Evolutionary conservation across 257 asterid species (phyloP), one percentile per base, ranked within the genome.

Genomic region (Orobanche coerulescens): DNA sequence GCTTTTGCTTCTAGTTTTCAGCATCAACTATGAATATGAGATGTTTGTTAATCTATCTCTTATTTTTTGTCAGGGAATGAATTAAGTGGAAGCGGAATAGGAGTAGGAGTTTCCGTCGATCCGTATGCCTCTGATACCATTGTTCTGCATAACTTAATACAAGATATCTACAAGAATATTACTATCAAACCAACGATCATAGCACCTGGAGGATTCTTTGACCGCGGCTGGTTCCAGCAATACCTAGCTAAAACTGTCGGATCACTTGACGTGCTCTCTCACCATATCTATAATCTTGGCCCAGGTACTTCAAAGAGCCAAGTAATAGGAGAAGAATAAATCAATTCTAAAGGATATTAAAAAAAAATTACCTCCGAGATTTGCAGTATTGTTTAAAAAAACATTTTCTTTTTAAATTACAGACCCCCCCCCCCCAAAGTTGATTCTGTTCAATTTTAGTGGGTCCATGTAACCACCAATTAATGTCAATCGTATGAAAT

Each of bases 241-340:
- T 76, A 59, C 61, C 10, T 87, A 28, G 50, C 5, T 37, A 73
- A 67, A 15, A 61, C 94, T 0, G 23, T 30, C 18, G 70, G 66
- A 4, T 54, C 83, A 11, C 48, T 85, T 4, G 58, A 85, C 37
- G 86, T 42, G 25, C 39, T 80, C 36, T 81, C 87, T 12, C 96
- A 82, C 58, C 94, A 87, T 64, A 85, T 85, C 54, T 87, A 87
- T 62, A 87, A 85, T 68, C 84, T 87, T 0, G 96, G 96, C 40
- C 70, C 92, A 73, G 95, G 95, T 85, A 74, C 3, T 53, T 48
- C 4, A 42, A n/a, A 20, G 0, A 50, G 57, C 52, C 31, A 43
- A 24, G 36, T 30, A 12, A 43, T 6, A 18, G 15, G 37, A 10
- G 31, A 13, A 36, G 14, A n/a, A 44, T 57, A n/a, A n/a, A n/a